Percentiles rank a stretch among this genome's conserved stretches.
phyloP scores from a whole-genome alignment of 106 monocot genomes.

The Dioscorea zingiberensis region DNA sequence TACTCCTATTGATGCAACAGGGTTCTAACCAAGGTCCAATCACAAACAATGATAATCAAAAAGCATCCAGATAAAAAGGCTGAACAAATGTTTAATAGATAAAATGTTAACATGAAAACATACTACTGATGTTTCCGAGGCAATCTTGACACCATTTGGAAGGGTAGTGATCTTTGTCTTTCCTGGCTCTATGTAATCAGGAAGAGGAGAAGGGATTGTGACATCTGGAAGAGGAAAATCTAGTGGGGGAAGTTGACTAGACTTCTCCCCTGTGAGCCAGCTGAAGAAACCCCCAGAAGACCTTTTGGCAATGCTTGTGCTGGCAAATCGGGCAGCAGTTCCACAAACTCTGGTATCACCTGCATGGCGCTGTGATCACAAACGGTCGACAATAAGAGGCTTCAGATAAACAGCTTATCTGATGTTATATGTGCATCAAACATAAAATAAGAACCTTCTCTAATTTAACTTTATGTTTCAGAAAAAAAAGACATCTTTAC shows the following conservation, averaged over 20 bases:
- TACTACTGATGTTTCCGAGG: slow-evolving; percentile 71
- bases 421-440: not conserved
- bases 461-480: no score
- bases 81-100: not conserved
- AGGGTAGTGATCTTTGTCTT: slow-evolving; percentile 68
- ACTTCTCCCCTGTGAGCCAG: slow-evolving; percentile 48
- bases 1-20: slow-evolving; percentile 63
- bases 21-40: slow-evolving; percentile 27
- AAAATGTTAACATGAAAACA: slow-evolving; percentile 4
- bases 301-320: slow-evolving; percentile 60
- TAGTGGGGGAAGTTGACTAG: slow-evolving; percentile 38
- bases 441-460: not conserved
- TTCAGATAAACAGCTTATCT: not conserved
- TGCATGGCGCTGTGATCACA: slow-evolving; percentile 25
- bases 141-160: slow-evolving; percentile 63
- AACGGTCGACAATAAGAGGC: not conserved
- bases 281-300: slow-evolving; percentile 63
- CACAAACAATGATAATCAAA: not conserved
- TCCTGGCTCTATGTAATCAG: slow-evolving; percentile 58
- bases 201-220: slow-evolving; percentile 45
- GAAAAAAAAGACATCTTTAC: not conserved
- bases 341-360: slow-evolving; percentile 14
- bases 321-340: slow-evolving; percentile 42
- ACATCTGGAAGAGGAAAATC: slow-evolving; percentile 63
- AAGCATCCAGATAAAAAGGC: not conserved